Base-by-base conservation (phyloP, 1,284 basidiomycete species). In the Trametes polyzona region DNA sequence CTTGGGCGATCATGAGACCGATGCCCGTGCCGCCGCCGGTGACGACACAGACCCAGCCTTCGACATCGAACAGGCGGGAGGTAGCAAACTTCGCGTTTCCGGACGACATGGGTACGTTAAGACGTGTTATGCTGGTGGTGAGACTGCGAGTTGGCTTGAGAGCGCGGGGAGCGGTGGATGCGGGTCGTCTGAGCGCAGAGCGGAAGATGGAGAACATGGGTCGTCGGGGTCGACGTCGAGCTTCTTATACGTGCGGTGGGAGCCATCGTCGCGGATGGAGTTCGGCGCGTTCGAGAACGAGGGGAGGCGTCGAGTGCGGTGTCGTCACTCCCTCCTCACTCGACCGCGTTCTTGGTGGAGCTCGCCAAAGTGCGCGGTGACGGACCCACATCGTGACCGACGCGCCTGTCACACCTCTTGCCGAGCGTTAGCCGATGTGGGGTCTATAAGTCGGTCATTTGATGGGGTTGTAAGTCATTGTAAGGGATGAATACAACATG, bases 1-100 rank as follows among this genome's bases (percentile, higher is more conserved):
- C 71, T 41, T 74, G 71, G 0, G 75, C 68, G 46, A 75, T 74
- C 74, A 76, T 76, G 32, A 76, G 68, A 4, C 75, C 74, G 52
- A 78, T 76, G 11, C 76, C 76, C 1, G 72, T 74, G 68, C 63
- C 75, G 30, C 77, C 75, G 29, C 76, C 76, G 8, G 77, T 74
- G 52, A 77, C 71, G 53, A 77, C 67, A 46, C 61, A 66, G 47
- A 74, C 68, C 65, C 71, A 72, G 62, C 67, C 74, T 35, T 70
- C 60, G 57, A 73, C 66, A 47, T 72, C 65, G 65, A 71, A 74
- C 52, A 74, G 70, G 23, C 66, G 66, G 17, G 59, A 42, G 16
- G 59, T 29, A 6, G 60, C 58, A 44, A 68, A 68, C 33, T 66
- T 63, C 1, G 51, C 42, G 59, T 68, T 71, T 30, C 51, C 59